Base-by-base conservation (phyloP, 768 basidiomycete genomes). In the Rhizopogon vulgaris region DNA sequence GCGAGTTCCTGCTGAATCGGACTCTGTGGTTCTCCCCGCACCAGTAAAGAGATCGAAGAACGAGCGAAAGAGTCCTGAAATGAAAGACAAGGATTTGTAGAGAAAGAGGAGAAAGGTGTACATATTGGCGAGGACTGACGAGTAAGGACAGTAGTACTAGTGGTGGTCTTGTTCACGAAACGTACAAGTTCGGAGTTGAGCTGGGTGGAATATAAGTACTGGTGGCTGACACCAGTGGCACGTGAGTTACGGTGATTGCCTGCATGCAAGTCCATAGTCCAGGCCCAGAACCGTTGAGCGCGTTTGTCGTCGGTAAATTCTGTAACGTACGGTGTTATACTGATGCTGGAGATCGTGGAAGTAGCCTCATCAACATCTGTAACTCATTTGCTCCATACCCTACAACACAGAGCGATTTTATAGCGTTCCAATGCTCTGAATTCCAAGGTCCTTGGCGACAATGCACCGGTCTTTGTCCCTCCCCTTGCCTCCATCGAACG, bases 381-480 rank as follows among this genome's bases (percentile, higher is more conserved):
- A 22, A 22, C 8, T 28, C 28, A 28, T 28, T 28, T 28, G 28
- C 6, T 28, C 28, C 9, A 30, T 30, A 30, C 7, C 9, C 28
- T 30, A 30, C 28, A 30, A 30, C 32, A 45, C 30, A 9, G 17
- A 32, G 30, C 14, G 30, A 17, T 9, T 28, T 58, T 53, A 95
- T 38, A 96, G 67, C 50, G 69, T 79, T 52, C 73, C 78, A 6
- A 95, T 76, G 55, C 85, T 91, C 50, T 72, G 76, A 42, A 96
- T 74, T 46, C 82, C 76, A 38, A 94, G 68, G 61, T 95, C 90
- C 60, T 79, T 86, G 48, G 87, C 70, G 3, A 95, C 76, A 6
- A 73, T 70, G 61, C 78, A 84, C 40, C 89, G 77, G 52, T 83
- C 90, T 66, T 87, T 87, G 60, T 95, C 93, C 42, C 76, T 72